Evolutionary conservation across 2,329 filamentous ascomycete genomes (phyloP).

Genomic region (Cladosporium phlei): DNA sequence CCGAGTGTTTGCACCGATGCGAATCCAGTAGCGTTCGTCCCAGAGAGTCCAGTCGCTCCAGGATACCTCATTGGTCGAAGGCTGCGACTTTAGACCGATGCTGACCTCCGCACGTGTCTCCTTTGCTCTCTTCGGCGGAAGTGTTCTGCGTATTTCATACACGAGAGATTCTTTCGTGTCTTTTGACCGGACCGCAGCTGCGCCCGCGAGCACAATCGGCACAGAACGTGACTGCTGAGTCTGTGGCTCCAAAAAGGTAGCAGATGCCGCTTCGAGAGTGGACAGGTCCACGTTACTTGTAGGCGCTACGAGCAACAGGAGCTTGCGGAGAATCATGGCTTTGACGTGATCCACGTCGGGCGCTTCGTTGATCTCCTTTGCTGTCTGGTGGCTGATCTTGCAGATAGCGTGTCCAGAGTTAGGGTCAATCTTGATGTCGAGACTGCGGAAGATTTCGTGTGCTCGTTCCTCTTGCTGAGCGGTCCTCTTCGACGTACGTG

Average conservation of each 20-base stretch:
- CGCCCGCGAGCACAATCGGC: background rate
- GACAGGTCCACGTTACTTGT: constrained; percentile 39
- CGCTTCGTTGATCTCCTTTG: background rate
- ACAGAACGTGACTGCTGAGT: too few relatives aligned
- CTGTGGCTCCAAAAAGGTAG: constrained; percentile 40
- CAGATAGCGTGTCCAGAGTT: constrained; percentile 28
- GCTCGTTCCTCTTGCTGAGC: constrained; percentile 49
- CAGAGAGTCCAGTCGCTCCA: constrained; percentile 42
- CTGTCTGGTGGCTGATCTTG: constrained; percentile 2
- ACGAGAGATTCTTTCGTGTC: background rate
- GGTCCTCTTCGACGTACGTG: constrained; percentile 45
- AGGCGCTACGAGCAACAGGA: constrained; percentile 49
- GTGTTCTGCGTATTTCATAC: background rate
- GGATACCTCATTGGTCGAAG: constrained; percentile 5
- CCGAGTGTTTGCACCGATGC: constrained; percentile 30
- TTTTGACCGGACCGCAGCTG: background rate
- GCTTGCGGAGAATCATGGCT: constrained; percentile 42
- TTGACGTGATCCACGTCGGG: constrained; percentile 25
- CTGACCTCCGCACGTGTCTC: background rate
- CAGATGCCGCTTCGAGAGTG: constrained; percentile 39
- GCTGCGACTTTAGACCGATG: background rate
- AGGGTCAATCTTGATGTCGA: constrained; percentile 43
- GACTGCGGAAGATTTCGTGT: constrained; percentile 49
- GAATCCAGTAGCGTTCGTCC: constrained; percentile 55
- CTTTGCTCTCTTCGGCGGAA: background rate